Percentiles rank a stretch among this genome's conserved stretches.
Conservation (phyloP, 345 rosid genomes). For the Corchorus capsularis region DNA sequence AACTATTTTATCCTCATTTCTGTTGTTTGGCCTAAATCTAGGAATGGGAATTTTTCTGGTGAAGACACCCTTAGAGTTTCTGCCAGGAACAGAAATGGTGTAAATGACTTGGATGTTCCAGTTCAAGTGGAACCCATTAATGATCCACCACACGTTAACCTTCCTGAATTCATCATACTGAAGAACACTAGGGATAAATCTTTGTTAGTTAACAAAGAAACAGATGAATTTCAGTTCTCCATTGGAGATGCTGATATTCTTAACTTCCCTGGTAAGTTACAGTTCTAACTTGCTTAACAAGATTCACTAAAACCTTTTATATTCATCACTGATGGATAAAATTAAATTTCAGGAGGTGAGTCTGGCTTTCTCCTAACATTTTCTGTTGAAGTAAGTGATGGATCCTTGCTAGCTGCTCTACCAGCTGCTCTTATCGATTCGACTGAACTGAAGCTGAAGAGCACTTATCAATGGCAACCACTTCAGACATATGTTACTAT, state of each 20-base stretch:
- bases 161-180: slow-evolving; percentile 56
- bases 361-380: slow-evolving; percentile 57
- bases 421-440: slow-evolving; percentile 69
- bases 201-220: slow-evolving; percentile 48
- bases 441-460: slow-evolving; percentile 74
- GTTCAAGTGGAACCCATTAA: slow-evolving; percentile 67
- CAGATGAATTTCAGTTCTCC: slow-evolving; percentile 62
- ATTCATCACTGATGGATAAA: not conserved
- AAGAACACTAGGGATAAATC: slow-evolving; percentile 45
- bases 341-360: slow-evolving; percentile 51
- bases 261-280: slow-evolving; percentile 64
- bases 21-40: slow-evolving; percentile 29
- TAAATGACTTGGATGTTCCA: slow-evolving; percentile 57
- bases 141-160: slow-evolving; percentile 73
- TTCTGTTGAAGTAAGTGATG: slow-evolving; percentile 79
- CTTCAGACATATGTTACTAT: slow-evolving; percentile 83
- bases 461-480: slow-evolving; percentile 74
- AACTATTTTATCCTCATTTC: too few species aligned
- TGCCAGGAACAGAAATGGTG: slow-evolving; percentile 72
- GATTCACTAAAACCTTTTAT: not conserved
- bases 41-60: slow-evolving; percentile 79
- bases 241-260: slow-evolving; percentile 83
- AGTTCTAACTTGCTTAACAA: not conserved
- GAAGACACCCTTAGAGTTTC: slow-evolving; percentile 64
- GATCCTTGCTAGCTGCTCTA: slow-evolving; percentile 59